Percentiles rank a stretch among this genome's conserved stretches.
Evolutionary conservation across 1,139 yeast genomes (phyloP).

Genomic region (Casaregolazyma suthepensis): DNA sequence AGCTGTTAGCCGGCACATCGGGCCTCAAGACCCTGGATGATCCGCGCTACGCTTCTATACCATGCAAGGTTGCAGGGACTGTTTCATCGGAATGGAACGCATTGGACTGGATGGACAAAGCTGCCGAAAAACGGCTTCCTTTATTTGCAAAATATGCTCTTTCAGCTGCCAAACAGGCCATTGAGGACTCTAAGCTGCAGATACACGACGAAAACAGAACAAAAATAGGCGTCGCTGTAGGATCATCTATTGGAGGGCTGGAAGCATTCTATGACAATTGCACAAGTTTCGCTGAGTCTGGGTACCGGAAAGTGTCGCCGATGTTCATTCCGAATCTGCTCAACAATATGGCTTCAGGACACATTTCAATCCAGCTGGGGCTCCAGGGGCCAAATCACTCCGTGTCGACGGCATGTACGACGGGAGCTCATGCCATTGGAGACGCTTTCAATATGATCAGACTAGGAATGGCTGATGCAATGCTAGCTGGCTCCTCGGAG

Average conservation of each 20-base stretch:
- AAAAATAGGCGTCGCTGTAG: conserved; percentile 68
- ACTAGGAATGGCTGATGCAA: conserved; percentile 75
- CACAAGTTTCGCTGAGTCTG: conserved; percentile 43
- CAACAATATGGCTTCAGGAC: conserved; percentile 94
- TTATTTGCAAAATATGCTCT: conserved; percentile 73
- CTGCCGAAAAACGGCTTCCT: conserved; percentile 52
- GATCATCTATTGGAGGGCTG: conserved; percentile 90
- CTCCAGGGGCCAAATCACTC: conserved; percentile 83
- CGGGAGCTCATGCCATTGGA: conserved; percentile 91
- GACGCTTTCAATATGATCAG: conserved; percentile 81
- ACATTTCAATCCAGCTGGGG: conserved; percentile 71
- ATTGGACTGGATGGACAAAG: conserved; percentile 30
- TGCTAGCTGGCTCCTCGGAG: conserved; percentile 93
- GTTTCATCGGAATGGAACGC: conserved; percentile 47
- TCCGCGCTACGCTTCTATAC: conserved; percentile 51
- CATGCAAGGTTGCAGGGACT: conserved; percentile 69
- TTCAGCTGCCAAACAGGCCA: conserved; percentile 72
- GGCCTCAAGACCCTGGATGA: conserved; percentile 41
- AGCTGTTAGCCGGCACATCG: conserved; percentile 30
- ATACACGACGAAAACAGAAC: conserved; percentile 30
- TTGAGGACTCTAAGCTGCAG: conserved; percentile 47
- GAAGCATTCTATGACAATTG: conserved; percentile 65
- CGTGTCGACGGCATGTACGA: conserved; percentile 93
- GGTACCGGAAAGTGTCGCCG: conserved; percentile 75
- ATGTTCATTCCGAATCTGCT: conserved; percentile 76